These are phyloP conservation scores for Penicillium cosmopolitanum DNA, from an alignment of 495 filamentous ascomycete species.

Conservation along the genomic window DNA sequence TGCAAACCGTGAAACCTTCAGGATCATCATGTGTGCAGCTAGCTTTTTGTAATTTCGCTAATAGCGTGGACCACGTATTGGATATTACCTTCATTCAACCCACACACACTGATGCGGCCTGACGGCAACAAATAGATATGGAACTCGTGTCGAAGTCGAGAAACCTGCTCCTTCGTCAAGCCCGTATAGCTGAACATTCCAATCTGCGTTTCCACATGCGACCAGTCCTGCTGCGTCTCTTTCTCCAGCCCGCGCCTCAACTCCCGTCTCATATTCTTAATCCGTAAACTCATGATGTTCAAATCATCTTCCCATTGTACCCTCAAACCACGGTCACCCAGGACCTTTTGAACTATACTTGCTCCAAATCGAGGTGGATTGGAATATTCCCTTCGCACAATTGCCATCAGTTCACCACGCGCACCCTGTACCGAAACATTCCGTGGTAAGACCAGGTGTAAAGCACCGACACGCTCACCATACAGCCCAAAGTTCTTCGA, in stretches of 20 bases:
- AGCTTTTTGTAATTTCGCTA: slow-evolving; percentile 5
- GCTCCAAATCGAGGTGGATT: slow-evolving; percentile 38
- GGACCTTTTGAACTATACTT: slow-evolving; percentile 34
- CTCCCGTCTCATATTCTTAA: slow-evolving; percentile 26
- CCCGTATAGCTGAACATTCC: slow-evolving; percentile 46
- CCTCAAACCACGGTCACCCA: slow-evolving; percentile 23
- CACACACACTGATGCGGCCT: slow-evolving; percentile 26
- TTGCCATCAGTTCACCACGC: slow-evolving; percentile 14
- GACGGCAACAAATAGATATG: slow-evolving; percentile 34
- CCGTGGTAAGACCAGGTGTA: slow-evolving; percentile 29
- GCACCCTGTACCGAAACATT: slow-evolving; percentile 14
- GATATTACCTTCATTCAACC: slow-evolving; percentile 41
- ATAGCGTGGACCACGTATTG: slow-evolving; percentile 32
- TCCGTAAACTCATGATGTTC: slow-evolving; percentile 36
- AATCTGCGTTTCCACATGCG: slow-evolving; percentile 32
- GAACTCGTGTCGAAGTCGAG: slow-evolving; percentile 24
- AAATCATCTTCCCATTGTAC: slow-evolving; percentile 42
- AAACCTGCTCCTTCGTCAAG: slow-evolving; percentile 25
- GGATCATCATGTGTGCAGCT: not conserved
- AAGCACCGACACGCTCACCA: slow-evolving; percentile 39
- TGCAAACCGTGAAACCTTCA: too few species aligned
- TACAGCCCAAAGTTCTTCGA: slow-evolving; percentile 52
- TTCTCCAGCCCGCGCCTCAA: slow-evolving; percentile 25
- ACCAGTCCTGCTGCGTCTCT: slow-evolving; percentile 32
- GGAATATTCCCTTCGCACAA: slow-evolving; percentile 34